Base-by-base conservation (phyloP, 1,284 basidiomycete genomes). In the Pholiota adiposa region DNA sequence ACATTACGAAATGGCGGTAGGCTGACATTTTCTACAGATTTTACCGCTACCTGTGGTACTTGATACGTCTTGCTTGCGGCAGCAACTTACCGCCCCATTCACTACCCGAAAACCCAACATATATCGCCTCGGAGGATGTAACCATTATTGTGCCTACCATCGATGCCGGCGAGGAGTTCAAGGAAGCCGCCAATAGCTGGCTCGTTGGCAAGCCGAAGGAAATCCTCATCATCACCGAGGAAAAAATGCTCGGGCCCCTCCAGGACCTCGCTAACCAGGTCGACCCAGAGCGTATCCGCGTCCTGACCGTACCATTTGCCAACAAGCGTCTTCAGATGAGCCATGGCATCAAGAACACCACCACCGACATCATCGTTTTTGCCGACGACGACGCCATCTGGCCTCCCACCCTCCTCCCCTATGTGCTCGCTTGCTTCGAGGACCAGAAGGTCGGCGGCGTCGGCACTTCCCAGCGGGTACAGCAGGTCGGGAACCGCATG, bases 61-160 rank as follows among this genome's bases (percentile, higher is more conserved):
- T 89, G 67, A 93, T 96, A 67, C 90, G 93, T 73, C 75, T 96
- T 48, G 77, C 85, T n/a, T 34, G 94, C 93, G 16, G 84, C 85
- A 27, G 80, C 82, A 66, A 84, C 88, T 29, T 96, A 96, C 77
- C 85, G 88, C 61, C 93, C 93, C 21, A 87, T 96, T 58, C 93
- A 0, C 78, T 95, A 14, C 94, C 94, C 51, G 85, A 90, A 77
- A 90, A 92, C 70, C 93, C 94, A 0, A 96, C 94, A 18, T 97
- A 96, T 75, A 78, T 90, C 67, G 91, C 94, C 51, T 82, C 85
- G 4, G 94, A 96, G 74, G 94, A 97, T 81, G 94, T 97, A 65
- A 96, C 94, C 27, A 95, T 96, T 72, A 94, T 97, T 63, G 94
- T 96, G 2, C 94, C 94, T 38, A 96, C 94, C 64, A 96, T 97